phyloP scores from a whole-genome alignment of 371 early-diverging fungal species.

The Mucor velutinosus region DNA sequence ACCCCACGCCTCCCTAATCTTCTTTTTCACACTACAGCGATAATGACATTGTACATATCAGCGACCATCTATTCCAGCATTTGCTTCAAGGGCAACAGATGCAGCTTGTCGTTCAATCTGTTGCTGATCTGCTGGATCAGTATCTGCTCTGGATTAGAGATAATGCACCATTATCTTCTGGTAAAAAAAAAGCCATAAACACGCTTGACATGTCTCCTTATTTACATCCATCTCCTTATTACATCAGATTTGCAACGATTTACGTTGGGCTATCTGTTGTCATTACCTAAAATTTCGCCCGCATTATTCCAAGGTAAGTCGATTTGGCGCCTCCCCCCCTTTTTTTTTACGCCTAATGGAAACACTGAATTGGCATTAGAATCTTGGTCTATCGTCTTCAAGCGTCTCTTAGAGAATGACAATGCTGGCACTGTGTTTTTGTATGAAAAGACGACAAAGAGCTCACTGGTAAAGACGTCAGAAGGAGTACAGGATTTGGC shows the following conservation, averaged over 20 bases:
- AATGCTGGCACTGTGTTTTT: conserved; percentile 33
- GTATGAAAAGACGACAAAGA: conserved; percentile 22
- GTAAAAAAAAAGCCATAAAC: neutral
- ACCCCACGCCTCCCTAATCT: neutral
- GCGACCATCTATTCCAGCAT: conserved; percentile 23
- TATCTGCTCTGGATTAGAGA: conserved; percentile 15
- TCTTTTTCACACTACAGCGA: neutral
- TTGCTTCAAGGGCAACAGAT: conserved; percentile 15
- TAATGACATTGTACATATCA: conserved; percentile 16
- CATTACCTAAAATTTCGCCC: conserved; percentile 34
- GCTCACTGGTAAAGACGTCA: conserved; percentile 18
- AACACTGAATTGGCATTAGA: conserved; percentile 14
- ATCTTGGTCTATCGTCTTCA: conserved; percentile 36
- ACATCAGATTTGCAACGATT: conserved; percentile 22
- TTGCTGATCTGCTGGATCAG: conserved; percentile 16
- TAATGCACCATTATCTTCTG: conserved; percentile 7
- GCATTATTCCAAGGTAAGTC: conserved; percentile 26
- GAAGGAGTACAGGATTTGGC: conserved; percentile 9
- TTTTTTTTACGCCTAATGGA: neutral
- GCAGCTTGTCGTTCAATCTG: conserved; percentile 14
- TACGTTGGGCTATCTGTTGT: conserved; percentile 31
- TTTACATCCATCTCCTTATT: neutral
- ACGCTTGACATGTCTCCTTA: neutral
- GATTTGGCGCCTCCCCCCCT: neutral
- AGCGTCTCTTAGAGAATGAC: conserved; percentile 21